Evolutionary conservation across 768 basidiomycete genomes (phyloP), one percentile per base, ranked within the genome.

Genomic region (Rhizopogon rudus): DNA sequence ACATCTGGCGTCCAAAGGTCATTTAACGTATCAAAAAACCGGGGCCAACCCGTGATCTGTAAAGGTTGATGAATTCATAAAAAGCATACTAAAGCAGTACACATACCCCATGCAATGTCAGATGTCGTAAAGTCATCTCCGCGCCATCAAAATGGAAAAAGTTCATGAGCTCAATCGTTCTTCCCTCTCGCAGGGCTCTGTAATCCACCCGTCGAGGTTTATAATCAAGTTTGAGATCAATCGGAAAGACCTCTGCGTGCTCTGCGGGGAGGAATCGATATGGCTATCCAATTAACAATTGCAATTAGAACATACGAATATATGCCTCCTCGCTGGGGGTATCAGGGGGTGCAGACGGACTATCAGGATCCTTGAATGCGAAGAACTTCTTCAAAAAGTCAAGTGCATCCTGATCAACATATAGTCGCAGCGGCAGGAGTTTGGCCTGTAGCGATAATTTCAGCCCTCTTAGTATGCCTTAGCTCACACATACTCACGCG

Each of bases 71-170:
- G 28, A 58, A 39, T 41, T 25, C 13, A 29, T 16, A 42, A 54
- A 28, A 33, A 40, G 35, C 14, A n/a, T 52, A 45, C 59, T 16
- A 17, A 35, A 44, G 12, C 13, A 13, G 16, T 42, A 78, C 92
- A 65, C 31, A 10, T 68, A 98, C 95, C 31, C 97, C 97, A 57
- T 87, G 83, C 33, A 98, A 68, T 16, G 91, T 93, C 59, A 98
- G 87, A 64, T 97, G 94, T 54, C 97, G 80, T 51, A 99, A 71
- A 0, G 94, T 97, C 93, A 99, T 98, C 70, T 98, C 97, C 3
- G 96, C 91, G 0, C 93, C 95, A 63, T 98, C 97, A 61, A 98
- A 99, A 72, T 98, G 95, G 86, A 99, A 99, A 71, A 99, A 98
- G 67, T 99, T 99, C 96, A 99, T 98, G 44, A 99, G 72, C 66